These are phyloP conservation scores for Amborella trichopoda DNA, from an alignment of 164 flowering plant genomes.

Conservation along the genomic window DNA sequence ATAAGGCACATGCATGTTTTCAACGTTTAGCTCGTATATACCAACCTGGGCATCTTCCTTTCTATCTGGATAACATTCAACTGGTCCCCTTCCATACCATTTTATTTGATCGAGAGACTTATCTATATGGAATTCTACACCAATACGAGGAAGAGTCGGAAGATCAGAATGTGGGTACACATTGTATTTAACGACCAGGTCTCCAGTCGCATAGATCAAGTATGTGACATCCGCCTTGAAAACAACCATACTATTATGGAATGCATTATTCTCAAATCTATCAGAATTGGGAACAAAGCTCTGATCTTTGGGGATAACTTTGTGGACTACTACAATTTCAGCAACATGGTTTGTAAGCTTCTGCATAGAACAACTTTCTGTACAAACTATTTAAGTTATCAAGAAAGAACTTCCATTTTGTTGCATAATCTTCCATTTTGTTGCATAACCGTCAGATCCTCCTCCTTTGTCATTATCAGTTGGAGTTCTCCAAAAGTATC, in stretches of 20 bases:
- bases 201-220: constrained; percentile 71
- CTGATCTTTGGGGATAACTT: constrained; percentile 27
- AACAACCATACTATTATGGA: constrained; percentile 14
- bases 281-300: too few relatives aligned
- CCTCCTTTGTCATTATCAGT: constrained; percentile 98
- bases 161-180: constrained; percentile 52
- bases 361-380: constrained; percentile 49
- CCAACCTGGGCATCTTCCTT: constrained; percentile 86
- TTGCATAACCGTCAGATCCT: constrained; percentile 42
- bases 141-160: constrained; percentile 96
- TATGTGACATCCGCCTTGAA: constrained; percentile 39
- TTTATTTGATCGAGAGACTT: constrained; percentile 44
- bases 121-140: constrained; percentile 69
- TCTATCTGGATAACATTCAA: constrained; percentile 96
- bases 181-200: constrained; percentile 52
- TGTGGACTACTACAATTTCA: constrained; percentile 31
- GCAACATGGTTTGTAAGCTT: constrained; percentile 28
- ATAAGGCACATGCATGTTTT: constrained; percentile 83
- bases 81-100: constrained; percentile 95
- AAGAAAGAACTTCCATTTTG: constrained; percentile 46
- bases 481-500: constrained; percentile 97
- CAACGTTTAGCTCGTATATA: constrained; percentile 48
- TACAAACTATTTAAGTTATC: constrained; percentile 33
- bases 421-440: constrained; percentile 81
- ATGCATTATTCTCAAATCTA: too few relatives aligned